phyloP scores from a whole-genome alignment of 2,329 filamentous ascomycete genomes.

The Ascosphaera pollenicola region DNA sequence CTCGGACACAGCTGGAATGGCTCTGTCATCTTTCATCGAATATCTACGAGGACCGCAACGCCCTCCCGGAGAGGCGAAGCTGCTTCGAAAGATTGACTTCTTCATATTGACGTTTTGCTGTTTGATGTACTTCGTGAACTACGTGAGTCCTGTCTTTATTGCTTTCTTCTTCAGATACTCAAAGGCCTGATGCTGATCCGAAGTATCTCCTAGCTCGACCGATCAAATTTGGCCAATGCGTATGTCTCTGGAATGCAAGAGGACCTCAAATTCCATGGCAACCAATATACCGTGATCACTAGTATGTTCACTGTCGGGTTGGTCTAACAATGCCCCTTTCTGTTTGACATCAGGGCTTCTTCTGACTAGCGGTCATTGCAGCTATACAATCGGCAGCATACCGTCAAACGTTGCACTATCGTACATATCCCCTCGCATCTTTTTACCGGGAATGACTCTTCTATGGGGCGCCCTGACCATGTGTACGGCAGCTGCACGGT shows the following conservation, averaged over 20 bases:
- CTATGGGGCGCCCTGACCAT: constrained; percentile 14
- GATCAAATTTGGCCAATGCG: constrained; percentile 22
- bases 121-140: constrained; percentile 25
- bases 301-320: constrained; percentile 23
- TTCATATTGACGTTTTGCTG: constrained; percentile 24
- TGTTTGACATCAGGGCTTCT: too few species aligned
- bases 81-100: constrained; percentile 28
- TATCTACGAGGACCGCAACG: constrained; percentile 6
- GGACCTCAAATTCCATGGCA: constrained; percentile 15
- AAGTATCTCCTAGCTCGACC: constrained; percentile 13
- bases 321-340: constrained; percentile 3
- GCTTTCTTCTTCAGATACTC: too few species aligned
- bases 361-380: constrained; percentile 7
- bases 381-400: constrained; percentile 23
- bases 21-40: constrained; percentile 2
- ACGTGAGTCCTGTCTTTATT: too few species aligned
- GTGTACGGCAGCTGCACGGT: constrained; percentile 10
- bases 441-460: constrained; percentile 11
- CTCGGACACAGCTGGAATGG: too few species aligned
- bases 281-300: constrained; percentile 17
- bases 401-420: constrained; percentile 19
- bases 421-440: constrained; percentile 10
- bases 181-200: background rate
- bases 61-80: constrained; percentile 7
- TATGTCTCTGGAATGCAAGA: constrained; percentile 18